Evolutionary conservation across 2,329 filamentous ascomycete genomes (phyloP).

Genomic region (Curvularia sp.): DNA sequence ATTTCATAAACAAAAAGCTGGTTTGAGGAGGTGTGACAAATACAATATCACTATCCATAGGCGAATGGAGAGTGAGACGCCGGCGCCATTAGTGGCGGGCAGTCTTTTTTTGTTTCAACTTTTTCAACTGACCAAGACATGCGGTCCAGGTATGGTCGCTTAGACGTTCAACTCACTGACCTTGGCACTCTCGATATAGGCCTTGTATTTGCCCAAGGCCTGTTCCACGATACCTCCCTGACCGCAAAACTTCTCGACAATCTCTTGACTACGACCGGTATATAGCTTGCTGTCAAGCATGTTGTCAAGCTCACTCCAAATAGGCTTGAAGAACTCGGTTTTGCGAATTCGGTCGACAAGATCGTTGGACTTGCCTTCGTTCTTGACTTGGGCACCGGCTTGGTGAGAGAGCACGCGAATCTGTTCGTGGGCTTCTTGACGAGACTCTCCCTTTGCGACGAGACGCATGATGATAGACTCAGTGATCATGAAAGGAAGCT

Average conservation of each 20-base stretch:
- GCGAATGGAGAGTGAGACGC: background rate
- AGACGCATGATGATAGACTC: slow-evolving; percentile 68
- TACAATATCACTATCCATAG: background rate
- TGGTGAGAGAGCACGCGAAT: slow-evolving; percentile 82
- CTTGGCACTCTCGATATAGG: slow-evolving; percentile 51
- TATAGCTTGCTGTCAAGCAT: slow-evolving; percentile 70
- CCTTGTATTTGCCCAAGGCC: slow-evolving; percentile 60
- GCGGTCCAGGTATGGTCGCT: background rate
- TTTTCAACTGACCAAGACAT: background rate
- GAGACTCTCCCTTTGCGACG: slow-evolving; percentile 70
- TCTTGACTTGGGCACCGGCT: slow-evolving; percentile 73
- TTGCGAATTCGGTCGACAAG: slow-evolving; percentile 77
- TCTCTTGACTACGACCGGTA: slow-evolving; percentile 58
- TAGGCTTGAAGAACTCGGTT: slow-evolving; percentile 74
- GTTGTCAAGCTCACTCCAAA: slow-evolving; percentile 71
- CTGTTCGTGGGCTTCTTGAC: slow-evolving; percentile 86
- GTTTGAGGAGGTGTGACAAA: background rate
- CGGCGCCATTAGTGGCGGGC: too few species aligned
- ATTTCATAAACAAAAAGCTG: background rate
- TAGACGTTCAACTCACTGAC: slow-evolving; percentile 45
- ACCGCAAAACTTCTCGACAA: slow-evolving; percentile 35
- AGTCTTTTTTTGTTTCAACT: too few species aligned
- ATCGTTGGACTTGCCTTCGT: slow-evolving; percentile 78
- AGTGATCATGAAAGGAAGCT: slow-evolving; percentile 88
- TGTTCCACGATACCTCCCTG: slow-evolving; percentile 24